These are phyloP conservation scores for Reutealis trisperma DNA, from an alignment of 345 rosid species.

Conservation along the genomic window DNA sequence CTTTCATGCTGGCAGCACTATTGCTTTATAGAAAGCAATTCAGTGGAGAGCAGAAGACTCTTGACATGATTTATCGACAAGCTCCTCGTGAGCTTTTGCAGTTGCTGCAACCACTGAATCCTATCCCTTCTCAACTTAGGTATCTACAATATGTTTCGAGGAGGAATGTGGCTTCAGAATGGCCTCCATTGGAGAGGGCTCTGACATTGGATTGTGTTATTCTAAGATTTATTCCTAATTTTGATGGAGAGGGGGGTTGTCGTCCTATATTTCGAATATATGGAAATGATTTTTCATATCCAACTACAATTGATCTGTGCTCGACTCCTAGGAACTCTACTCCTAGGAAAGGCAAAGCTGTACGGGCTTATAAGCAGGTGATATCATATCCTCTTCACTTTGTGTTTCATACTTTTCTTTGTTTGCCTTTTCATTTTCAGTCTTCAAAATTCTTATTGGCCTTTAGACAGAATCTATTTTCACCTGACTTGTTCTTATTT, in stretches of 20 bases:
- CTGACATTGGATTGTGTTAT: conserved; percentile 88
- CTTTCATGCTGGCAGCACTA: conserved; percentile 80
- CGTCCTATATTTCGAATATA: conserved; percentile 82
- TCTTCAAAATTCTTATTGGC: not conserved
- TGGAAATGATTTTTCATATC: conserved; percentile 79
- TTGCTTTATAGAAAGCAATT: conserved; percentile 83
- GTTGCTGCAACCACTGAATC: conserved; percentile 74
- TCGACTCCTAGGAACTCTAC: conserved; percentile 60
- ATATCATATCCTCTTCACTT: not conserved
- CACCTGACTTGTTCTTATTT: not conserved
- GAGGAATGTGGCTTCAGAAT: conserved; percentile 79
- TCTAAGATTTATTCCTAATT: conserved; percentile 70
- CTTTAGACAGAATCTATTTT: not conserved
- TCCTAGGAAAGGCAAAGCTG: conserved; percentile 59
- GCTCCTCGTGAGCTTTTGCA: conserved; percentile 90
- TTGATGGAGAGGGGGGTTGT: conserved; percentile 74
- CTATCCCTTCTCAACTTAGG: conserved; percentile 82
- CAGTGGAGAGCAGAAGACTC: conserved; percentile 77
- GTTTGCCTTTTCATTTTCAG: not conserved
- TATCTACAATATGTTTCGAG: conserved; percentile 88
- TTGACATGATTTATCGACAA: conserved; percentile 91
- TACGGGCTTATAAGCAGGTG: conserved; percentile 85
- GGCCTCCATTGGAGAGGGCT: conserved; percentile 96
- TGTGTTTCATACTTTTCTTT: not conserved
- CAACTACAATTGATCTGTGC: conserved; percentile 56